Evolutionary conservation across 116 monocot species (phyloP), one percentile per base, ranked within the genome.

Genomic region (Papilionanthe hybrid): DNA sequence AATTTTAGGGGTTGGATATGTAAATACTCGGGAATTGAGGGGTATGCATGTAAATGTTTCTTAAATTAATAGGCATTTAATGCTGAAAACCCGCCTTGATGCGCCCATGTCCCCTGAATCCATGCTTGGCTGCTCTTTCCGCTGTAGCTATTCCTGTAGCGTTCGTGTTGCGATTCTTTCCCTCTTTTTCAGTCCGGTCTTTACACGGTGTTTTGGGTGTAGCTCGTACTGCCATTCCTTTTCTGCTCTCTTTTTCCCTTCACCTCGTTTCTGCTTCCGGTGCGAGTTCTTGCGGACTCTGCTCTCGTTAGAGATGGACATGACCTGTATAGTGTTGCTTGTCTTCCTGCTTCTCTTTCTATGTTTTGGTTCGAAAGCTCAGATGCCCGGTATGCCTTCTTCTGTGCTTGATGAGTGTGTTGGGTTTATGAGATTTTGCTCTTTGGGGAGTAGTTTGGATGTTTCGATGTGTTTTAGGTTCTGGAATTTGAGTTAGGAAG

Each of bases 351-450:
- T 73, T 43, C 20, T 73, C 43, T 44, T 3, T 73, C 43, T 73
- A 5, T 18, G 42, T 28, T 44, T n/a, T 22, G 43, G 43, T 32
- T 41, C 44, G n/a, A 44, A 15, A 73, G 73, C 73, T 73, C 73
- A 73, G 73, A 73, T 73, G 43, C 73, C 73, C 43, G 73, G 73
- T 73, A 73, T 20, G 43, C 41, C 69, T 68, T 1, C 32, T 28
- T 37, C 20, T 56, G 13, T 22, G 25, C 23, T 0, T 7, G 23
- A 23, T 63, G 63, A 23, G 9, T 63, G 22, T 23, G 25, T 22
- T 12, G 22, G 23, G 25, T 63, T 63, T 63, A 20, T 63, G 63
- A 30, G 17, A 37, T 71, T 73, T 43, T 18, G 43, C 43, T 73
- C 0, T 73, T 73, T 73, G 12, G 43, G 44, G 73, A 13, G 13